Percentiles rank a stretch among this genome's conserved stretches.
Conservation (phyloP, 2,329 filamentous ascomycete genomes). For the Diaporthe sp. region DNA sequence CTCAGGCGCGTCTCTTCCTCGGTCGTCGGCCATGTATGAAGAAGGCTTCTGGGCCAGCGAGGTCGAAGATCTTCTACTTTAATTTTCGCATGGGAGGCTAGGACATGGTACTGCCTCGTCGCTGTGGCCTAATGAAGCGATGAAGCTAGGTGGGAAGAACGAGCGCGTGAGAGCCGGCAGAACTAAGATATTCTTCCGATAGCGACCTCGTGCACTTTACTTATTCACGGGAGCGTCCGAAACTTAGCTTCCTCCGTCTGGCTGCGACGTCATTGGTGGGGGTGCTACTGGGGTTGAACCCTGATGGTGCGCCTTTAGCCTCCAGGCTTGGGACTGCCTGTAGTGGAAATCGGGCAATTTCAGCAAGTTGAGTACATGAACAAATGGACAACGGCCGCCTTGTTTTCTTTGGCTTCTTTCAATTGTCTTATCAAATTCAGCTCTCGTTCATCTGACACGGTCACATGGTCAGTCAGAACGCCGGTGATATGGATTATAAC, state of each 20-base stretch:
- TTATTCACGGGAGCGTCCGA: constrained; percentile 12
- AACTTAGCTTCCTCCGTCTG: neutral
- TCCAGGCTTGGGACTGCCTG: neutral
- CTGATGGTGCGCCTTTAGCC: neutral
- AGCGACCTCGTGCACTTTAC: constrained; percentile 16
- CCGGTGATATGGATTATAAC: neutral
- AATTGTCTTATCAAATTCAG: neutral
- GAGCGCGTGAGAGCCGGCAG: neutral
- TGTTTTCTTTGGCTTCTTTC: neutral
- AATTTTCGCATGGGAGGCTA: constrained; percentile 28
- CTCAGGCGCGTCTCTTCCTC: constrained; percentile 29
- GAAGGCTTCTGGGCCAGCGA: neutral
- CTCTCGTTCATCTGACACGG: neutral
- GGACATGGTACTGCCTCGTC: neutral
- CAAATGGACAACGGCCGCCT: too few species aligned
- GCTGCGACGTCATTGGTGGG: constrained; percentile 35
- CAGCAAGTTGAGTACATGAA: too few species aligned
- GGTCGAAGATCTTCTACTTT: constrained; percentile 9
- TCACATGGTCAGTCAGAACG: neutral
- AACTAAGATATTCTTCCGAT: neutral
- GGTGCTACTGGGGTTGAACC: neutral
- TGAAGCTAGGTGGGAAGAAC: neutral
- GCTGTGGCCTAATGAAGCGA: neutral
- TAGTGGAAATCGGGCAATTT: neutral
- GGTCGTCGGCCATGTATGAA: constrained; percentile 36